A percentile compares a stretch with the other conserved stretches of the same genome.
phyloP scores from a whole-genome alignment of 768 basidiomycete species.

The Pleurotus tuoliensis region DNA sequence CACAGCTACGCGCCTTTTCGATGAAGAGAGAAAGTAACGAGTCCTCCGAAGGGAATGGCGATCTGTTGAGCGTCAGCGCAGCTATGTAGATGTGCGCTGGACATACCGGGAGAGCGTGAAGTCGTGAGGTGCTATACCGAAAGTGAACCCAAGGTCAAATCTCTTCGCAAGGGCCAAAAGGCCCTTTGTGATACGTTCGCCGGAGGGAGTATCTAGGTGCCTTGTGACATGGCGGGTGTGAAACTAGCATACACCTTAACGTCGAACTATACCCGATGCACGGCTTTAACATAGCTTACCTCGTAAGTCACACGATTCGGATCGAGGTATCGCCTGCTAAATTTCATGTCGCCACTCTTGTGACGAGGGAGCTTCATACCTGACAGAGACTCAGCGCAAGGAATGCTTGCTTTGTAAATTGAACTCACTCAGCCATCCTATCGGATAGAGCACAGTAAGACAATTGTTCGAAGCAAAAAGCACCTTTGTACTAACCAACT shows the following conservation, averaged over 20 bases:
- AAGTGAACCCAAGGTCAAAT: slow-evolving; percentile 62
- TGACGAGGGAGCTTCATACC: slow-evolving; percentile 44
- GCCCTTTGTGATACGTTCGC: slow-evolving; percentile 50
- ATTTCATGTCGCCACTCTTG: slow-evolving; percentile 48
- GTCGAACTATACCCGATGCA: slow-evolving; percentile 1
- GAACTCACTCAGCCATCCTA: slow-evolving; percentile 62
- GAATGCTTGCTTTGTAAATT: neutral
- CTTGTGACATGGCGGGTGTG: slow-evolving; percentile 50
- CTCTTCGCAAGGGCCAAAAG: slow-evolving; percentile 46
- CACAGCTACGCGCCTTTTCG: slow-evolving; percentile 31
- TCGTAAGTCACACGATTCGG: slow-evolving; percentile 76
- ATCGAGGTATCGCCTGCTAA: slow-evolving; percentile 73
- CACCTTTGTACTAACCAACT: slow-evolving; percentile 48
- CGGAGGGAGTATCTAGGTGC: slow-evolving; percentile 59
- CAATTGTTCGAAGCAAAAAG: no score
- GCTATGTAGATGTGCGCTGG: neutral
- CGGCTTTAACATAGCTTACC: slow-evolving; percentile 26
- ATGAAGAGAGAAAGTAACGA: slow-evolving; percentile 61
- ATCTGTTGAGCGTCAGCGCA: slow-evolving; percentile 26
- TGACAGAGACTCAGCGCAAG: slow-evolving; percentile 15
- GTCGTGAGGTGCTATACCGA: slow-evolving; percentile 74
- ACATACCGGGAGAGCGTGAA: slow-evolving; percentile 62
- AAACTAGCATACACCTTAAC: slow-evolving; percentile 37
- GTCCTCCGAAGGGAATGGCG: slow-evolving; percentile 57
- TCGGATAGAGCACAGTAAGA: neutral